Base-by-base conservation (phyloP, 2,329 filamentous ascomycete genomes). In the Aspergillus ibericus region DNA sequence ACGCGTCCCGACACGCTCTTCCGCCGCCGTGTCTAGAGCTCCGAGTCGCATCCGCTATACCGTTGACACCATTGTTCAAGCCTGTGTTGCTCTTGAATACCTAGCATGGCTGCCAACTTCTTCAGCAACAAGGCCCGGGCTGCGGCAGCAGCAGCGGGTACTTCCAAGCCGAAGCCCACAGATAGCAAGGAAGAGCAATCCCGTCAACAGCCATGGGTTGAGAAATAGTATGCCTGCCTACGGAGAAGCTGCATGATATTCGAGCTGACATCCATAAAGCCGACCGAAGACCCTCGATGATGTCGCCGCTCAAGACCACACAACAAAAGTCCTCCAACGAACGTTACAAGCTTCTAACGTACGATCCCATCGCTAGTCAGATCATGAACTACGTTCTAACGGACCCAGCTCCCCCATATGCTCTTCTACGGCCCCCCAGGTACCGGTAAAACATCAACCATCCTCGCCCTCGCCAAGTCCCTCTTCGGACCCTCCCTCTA, bases 381-480 rank as follows among this genome's bases (percentile, higher is more conserved):
- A 22, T 10, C 15, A 22, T n/a, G 35, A 29, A 38, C 27, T 42
- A 20, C 49, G 20, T 44, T 32, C 50, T 59, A 38, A 59, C 48
- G 35, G 27, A 13, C 34, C 27, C 63, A 91, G 86, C 89, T 99
- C 38, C 95, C 95, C 3, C 96, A 99, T 77, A 97, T 99, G 92
- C 90, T 99, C 70, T 98, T 98, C 83, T 99, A 99, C 74, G 95
- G 95, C 4, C 95, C 96, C 0, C 96, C 95, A 0, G 95, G 95
- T 42, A 99, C 95, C 0, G 95, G 95, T 67, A 99, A 99, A 81
- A 99, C 95, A 1, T 96, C 92, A 1, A 99, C 96, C 0, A 92
- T 99, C 68, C 90, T 99, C 63, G 96, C 96, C 2, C 88, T 99
- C 29, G 93, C 95, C 56, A 97, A 97, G 78, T 93, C 98, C 73